Percentiles rank a stretch among this genome's conserved stretches.
Conservation (phyloP, 2,329 filamentous ascomycete genomes). For the Emergomyces orientalis region DNA sequence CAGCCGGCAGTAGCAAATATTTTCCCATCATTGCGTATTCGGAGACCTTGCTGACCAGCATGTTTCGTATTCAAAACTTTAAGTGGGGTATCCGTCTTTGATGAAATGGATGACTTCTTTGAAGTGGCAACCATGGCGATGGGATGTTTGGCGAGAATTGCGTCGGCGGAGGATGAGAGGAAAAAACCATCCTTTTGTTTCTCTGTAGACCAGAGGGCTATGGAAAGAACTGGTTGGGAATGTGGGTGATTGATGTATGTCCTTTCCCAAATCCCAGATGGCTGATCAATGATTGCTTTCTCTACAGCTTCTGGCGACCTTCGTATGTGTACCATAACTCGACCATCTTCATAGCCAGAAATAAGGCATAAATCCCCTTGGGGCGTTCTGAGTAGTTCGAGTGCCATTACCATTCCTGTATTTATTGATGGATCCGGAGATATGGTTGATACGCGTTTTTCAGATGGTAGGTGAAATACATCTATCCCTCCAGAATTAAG, state of each 20-base stretch:
- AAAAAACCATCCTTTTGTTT: constrained; percentile 43
- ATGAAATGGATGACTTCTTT: constrained; percentile 6
- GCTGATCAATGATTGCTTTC: constrained; percentile 15
- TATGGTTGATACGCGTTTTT: constrained; percentile 56
- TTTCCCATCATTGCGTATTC: constrained; percentile 66
- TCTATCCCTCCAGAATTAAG: constrained; percentile 68
- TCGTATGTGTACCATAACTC: constrained; percentile 56
- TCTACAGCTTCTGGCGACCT: constrained; percentile 30
- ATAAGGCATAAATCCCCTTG: constrained; percentile 50
- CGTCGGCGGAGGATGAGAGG: constrained; percentile 74
- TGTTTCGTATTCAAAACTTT: constrained; percentile 70
- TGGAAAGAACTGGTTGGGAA: constrained; percentile 70
- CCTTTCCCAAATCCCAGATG: constrained; percentile 40
- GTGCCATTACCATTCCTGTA: constrained; percentile 75
- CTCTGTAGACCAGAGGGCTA: constrained; percentile 45
- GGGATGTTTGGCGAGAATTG: constrained; percentile 65
- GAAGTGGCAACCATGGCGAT: constrained; percentile 49
- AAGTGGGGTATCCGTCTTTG: constrained; percentile 35
- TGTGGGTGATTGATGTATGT: constrained; percentile 61
- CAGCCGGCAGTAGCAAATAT: constrained; percentile 88
- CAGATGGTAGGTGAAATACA: constrained; percentile 71
- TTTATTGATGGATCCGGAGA: constrained; percentile 36
- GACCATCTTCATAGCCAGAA: constrained; percentile 79
- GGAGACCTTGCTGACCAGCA: constrained; percentile 75
- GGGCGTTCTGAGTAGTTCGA: constrained; percentile 50